Percentiles rank a stretch among this genome's conserved stretches.
Conservation (phyloP, 352 stramenopile species). For the Phytophthora multivora region DNA sequence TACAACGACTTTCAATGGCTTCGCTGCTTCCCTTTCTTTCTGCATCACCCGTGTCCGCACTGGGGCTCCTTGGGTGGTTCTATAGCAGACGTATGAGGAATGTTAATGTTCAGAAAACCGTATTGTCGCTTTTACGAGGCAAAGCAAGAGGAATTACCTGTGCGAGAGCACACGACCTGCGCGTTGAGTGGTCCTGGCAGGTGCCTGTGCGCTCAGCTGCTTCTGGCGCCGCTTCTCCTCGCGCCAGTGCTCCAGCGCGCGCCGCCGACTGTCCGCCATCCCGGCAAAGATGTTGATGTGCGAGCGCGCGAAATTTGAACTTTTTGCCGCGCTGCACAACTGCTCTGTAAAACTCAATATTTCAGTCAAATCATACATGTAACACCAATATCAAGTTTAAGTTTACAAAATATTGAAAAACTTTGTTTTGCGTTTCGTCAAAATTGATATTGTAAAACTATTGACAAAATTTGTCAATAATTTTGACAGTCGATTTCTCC, state of each 20-base stretch:
- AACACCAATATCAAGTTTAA: no score
- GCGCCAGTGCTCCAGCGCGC: conserved; percentile 73
- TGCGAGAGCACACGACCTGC: conserved; percentile 12
- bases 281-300: neutral
- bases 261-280: conserved; percentile 63
- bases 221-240: conserved; percentile 43
- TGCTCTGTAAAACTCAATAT: neutral
- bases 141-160: conserved; percentile 11
- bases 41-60: neutral
- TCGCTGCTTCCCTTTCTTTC: neutral
- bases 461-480: no score
- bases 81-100: conserved; percentile 2
- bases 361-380: no score
- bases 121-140: neutral
- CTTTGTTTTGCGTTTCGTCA: no score
- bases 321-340: conserved; percentile 15
- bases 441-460: no score
- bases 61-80: conserved; percentile 1
- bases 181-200: neutral
- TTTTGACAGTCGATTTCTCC: no score
- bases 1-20: neutral
- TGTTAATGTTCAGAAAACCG: neutral
- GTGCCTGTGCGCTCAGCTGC: neutral
- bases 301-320: conserved; percentile 22
- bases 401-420: no score